Percentiles rank a stretch among this genome's conserved stretches.
Evolutionary conservation across 2,329 filamentous ascomycete species (phyloP).

Genomic region (Thermomyces lanuginosus): DNA sequence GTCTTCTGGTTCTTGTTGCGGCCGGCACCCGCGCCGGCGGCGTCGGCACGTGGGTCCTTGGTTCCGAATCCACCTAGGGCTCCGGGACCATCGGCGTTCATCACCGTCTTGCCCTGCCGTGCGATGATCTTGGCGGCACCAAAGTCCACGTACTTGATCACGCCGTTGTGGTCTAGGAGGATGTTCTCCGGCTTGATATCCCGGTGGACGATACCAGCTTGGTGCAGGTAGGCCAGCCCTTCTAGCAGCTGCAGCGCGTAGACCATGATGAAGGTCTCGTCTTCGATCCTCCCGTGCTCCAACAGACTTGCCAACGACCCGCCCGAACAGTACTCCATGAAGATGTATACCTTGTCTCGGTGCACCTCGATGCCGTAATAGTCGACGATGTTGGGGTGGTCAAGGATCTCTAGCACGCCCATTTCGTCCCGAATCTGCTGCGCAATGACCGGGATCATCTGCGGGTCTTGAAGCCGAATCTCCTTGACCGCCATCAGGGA

Average conservation of each 20-base stretch:
- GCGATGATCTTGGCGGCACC: conserved; percentile 95
- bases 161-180: conserved; percentile 87
- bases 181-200: conserved; percentile 99
- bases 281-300: conserved; percentile 92
- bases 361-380: conserved; percentile 98
- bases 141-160: conserved; percentile 99
- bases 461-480: conserved; percentile 89
- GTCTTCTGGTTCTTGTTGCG: conserved; percentile 53
- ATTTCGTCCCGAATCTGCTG: conserved; percentile 93
- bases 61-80: too few relatives aligned
- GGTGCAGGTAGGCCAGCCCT: conserved; percentile 83
- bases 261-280: conserved; percentile 94
- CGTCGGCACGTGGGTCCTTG: too few relatives aligned
- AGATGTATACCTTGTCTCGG: conserved; percentile 98
- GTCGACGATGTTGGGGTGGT: conserved; percentile 93
- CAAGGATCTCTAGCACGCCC: conserved; percentile 84
- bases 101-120: conserved; percentile 74
- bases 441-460: conserved; percentile 85
- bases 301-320: conserved; percentile 78
- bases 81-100: conserved; percentile 45
- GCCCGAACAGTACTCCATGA: conserved; percentile 98
- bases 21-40: conserved; percentile 17
- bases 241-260: conserved; percentile 89
- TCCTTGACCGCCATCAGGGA: conserved; percentile 98
- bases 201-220: conserved; percentile 80